Conservation (phyloP, 306 rosid genomes). For the Fagus crenata region DNA sequence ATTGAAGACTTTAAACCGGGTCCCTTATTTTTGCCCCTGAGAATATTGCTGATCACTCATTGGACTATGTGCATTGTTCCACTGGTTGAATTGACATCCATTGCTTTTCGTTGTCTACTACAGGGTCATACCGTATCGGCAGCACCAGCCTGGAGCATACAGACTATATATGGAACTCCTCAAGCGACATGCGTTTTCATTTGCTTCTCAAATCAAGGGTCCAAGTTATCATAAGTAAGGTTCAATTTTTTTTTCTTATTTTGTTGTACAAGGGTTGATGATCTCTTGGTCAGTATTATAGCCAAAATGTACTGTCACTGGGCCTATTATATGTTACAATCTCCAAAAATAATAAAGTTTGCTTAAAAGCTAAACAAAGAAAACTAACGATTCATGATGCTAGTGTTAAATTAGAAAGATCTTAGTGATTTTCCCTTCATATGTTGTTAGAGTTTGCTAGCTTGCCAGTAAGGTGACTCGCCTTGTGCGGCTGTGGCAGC, state of each 20-base stretch:
- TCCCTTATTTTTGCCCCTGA: not conserved
- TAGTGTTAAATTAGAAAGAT: not conserved
- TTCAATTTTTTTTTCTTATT: constrained; percentile 18
- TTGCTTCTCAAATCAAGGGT: constrained; percentile 46
- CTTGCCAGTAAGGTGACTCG: not conserved
- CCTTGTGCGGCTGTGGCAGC: not conserved
- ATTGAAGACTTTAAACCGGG: not conserved
- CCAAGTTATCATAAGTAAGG: constrained; percentile 62
- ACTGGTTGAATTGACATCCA: constrained; percentile 15
- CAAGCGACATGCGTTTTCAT: constrained; percentile 47
- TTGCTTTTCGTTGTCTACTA: constrained; percentile 17
- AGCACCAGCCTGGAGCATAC: constrained; percentile 62
- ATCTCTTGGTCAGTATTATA: not conserved
- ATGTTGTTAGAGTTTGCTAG: not conserved
- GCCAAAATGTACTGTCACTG: not conserved
- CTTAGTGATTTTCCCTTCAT: not conserved
- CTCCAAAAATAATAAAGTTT: not conserved
- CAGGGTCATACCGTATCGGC: constrained; percentile 76
- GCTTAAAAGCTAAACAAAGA: not conserved
- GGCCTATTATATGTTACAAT: not conserved
- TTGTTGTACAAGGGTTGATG: constrained; percentile 6
- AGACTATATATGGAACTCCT: constrained; percentile 81
- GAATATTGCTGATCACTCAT: not conserved
- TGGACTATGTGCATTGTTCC: not conserved
- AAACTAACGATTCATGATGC: not conserved